Percentiles rank a stretch among this genome's conserved stretches.
Evolutionary conservation across 306 rosid species (phyloP).

Genomic region (Gleditsia sinensis): DNA sequence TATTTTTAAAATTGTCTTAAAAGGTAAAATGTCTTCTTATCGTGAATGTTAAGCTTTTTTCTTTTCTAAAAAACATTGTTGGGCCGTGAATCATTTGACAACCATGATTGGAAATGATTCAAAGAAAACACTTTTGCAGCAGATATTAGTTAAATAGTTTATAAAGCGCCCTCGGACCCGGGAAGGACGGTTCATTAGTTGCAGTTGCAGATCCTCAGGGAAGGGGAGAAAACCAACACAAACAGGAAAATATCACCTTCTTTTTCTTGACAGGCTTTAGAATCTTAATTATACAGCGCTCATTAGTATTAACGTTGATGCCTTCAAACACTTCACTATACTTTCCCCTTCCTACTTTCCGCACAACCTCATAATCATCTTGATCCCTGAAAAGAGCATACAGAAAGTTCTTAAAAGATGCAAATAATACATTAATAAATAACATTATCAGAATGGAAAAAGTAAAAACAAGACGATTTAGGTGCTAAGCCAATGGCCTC

Average conservation of each 20-base stretch:
- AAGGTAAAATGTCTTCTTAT: neutral
- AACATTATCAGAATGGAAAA: neutral
- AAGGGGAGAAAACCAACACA: constrained; percentile 12
- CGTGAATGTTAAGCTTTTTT: neutral
- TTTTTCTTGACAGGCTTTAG: constrained; percentile 95
- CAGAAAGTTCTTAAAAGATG: neutral
- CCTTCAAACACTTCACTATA: constrained; percentile 96
- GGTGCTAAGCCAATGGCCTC: neutral
- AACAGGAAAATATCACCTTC: constrained; percentile 50
- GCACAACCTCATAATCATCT: constrained; percentile 91
- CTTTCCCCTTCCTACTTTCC: constrained; percentile 93
- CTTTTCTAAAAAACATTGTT: too few species aligned
- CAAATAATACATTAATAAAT: neutral
- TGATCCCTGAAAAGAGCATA: constrained; percentile 57
- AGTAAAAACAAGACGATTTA: neutral
- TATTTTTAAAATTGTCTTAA: neutral
- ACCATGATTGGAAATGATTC: neutral
- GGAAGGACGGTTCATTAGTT: neutral
- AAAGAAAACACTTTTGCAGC: constrained; percentile 13
- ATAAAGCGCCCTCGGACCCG: neutral
- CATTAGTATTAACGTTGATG: constrained; percentile 76
- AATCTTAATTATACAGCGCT: constrained; percentile 88
- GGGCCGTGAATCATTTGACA: neutral
- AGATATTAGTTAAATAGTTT: constrained; percentile 6
- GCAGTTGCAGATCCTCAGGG: constrained; percentile 12